A percentile compares a stretch with the other conserved stretches of the same genome.
Conservation (phyloP, 257 asterid genomes). For the Solanum medicagineum region DNA sequence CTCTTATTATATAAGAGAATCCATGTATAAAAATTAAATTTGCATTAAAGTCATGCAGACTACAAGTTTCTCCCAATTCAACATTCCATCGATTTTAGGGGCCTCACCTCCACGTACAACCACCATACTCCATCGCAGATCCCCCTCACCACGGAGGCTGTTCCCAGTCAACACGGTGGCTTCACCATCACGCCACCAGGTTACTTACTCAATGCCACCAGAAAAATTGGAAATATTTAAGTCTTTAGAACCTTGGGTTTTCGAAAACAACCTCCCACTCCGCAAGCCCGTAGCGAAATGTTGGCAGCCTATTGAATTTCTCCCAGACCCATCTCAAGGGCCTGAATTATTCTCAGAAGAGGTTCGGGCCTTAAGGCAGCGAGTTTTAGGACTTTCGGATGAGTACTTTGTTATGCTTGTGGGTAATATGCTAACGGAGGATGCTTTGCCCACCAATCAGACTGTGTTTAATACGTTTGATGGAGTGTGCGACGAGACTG, state of each 20-base stretch:
- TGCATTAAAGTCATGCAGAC: background rate
- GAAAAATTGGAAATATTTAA: conserved; percentile 17
- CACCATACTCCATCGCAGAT: background rate
- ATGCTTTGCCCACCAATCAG: conserved; percentile 28
- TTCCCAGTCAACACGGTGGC: background rate
- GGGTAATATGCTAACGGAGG: conserved; percentile 26
- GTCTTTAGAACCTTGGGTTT: conserved; percentile 29
- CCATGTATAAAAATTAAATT: background rate
- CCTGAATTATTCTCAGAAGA: conserved; percentile 1
- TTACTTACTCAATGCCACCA: conserved; percentile 13
- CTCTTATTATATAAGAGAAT: no score
- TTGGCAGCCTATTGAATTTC: conserved; percentile 33
- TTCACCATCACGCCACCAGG: background rate
- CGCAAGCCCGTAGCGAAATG: conserved; percentile 24
- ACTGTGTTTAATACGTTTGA: conserved; percentile 6
- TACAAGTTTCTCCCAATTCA: background rate
- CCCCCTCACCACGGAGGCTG: background rate
- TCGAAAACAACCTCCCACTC: conserved; percentile 4
- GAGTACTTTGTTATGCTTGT: conserved; percentile 25
- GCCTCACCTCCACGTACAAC: background rate
- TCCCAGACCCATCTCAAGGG: conserved; percentile 16
- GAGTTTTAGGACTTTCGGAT: conserved; percentile 10
- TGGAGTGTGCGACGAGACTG: conserved; percentile 21
- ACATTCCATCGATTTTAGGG: background rate
- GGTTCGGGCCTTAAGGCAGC: conserved; percentile 15